phyloP scores from a whole-genome alignment of 805 yeast genomes.

The Ogataea nitratoaversa region DNA sequence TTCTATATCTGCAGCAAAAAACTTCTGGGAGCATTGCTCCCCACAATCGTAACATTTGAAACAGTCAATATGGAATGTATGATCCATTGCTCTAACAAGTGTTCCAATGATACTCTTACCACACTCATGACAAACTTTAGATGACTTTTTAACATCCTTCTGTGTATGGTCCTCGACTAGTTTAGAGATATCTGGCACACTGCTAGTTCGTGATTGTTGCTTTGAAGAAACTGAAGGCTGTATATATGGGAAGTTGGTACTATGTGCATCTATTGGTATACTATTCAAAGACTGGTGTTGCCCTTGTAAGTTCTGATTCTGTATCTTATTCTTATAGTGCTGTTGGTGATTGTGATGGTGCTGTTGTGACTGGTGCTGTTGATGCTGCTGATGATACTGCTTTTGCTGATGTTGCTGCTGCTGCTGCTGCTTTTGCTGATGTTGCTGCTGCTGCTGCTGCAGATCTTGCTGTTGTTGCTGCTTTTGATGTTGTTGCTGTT shows the following conservation, averaged over 20 bases:
- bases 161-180: not conserved
- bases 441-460: no score
- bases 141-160: conserved; percentile 17
- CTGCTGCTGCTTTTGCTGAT: no score
- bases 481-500: no score
- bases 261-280: no score
- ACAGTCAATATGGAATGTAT: conserved; percentile 81
- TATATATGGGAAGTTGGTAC: not conserved
- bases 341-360: no score
- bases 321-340: no score
- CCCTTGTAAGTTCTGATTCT: no score
- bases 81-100: conserved; percentile 78
- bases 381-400: no score
- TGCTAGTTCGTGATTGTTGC: conserved; percentile 9
- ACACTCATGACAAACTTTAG: conserved; percentile 50
- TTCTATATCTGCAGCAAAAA: conserved; percentile 69
- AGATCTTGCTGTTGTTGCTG: no score
- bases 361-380: no score
- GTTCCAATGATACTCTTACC: conserved; percentile 57
- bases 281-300: no score
- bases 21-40: conserved; percentile 74
- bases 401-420: no score
- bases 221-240: not conserved
- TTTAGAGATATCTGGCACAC: conserved; percentile 10
- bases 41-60: conserved; percentile 86